A percentile compares a stretch with the other conserved stretches of the same genome.
These are phyloP conservation scores for Aphanoascus verrucosus DNA, from an alignment of 2,329 filamentous ascomycete genomes.

Conservation along the genomic window DNA sequence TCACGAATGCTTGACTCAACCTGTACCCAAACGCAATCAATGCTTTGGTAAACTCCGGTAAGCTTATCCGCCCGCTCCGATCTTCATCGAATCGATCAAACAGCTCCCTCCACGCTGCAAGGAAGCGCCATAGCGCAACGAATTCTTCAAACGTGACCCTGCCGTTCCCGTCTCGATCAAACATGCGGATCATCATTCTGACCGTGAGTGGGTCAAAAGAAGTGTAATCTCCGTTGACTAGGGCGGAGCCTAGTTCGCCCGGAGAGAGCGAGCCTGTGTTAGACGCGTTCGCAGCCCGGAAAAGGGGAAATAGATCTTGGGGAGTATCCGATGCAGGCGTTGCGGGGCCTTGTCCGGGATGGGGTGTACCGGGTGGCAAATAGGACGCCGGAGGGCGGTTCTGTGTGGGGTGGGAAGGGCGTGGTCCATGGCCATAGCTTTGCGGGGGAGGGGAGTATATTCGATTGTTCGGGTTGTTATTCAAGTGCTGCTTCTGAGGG, in stretches of 20 bases:
- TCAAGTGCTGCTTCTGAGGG: conserved; percentile 20
- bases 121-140: conserved; percentile 89
- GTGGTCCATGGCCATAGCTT: conserved; percentile 43
- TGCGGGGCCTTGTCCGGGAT: conserved; percentile 30
- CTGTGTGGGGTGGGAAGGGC: conserved; percentile 42
- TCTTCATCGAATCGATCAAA: conserved; percentile 95
- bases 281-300: conserved; percentile 73
- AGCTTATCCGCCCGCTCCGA: conserved; percentile 72
- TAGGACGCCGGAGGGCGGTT: conserved; percentile 47
- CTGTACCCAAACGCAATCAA: conserved; percentile 89
- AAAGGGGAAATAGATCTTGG: conserved; percentile 64
- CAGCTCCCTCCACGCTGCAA: conserved; percentile 83
- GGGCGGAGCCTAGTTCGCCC: conserved; percentile 71
- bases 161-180: conserved; percentile 80
- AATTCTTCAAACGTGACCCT: conserved; percentile 94
- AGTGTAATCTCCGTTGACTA: conserved; percentile 94
- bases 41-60: conserved; percentile 79
- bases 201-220: conserved; percentile 90
- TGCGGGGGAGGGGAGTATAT: conserved; percentile 36
- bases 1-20: conserved; percentile 71
- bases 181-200: conserved; percentile 99
- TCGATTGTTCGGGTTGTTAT: conserved; percentile 23
- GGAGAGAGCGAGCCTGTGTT: conserved; percentile 75
- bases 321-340: conserved; percentile 41
- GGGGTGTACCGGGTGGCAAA: conserved; percentile 56